phyloP scores from a whole-genome alignment of 2,329 filamentous ascomycete species.

The Penicillium janthinellum region DNA sequence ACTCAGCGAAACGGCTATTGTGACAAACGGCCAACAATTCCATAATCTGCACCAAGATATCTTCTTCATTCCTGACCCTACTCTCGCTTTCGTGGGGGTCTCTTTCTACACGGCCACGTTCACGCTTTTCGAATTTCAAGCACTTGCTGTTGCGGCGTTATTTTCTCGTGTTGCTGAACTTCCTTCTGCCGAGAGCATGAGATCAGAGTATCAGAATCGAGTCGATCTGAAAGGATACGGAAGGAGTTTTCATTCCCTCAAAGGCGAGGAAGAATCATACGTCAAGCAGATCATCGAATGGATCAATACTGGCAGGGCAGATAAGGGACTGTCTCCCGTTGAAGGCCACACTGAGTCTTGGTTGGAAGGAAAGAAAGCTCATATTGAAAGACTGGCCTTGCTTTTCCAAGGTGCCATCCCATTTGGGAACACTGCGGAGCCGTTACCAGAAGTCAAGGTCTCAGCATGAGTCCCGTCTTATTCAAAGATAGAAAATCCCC shows the following conservation, averaged over 20 bases:
- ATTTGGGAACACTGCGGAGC: conserved; percentile 6
- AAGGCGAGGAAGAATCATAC: conserved; percentile 38
- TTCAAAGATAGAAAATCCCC: neutral
- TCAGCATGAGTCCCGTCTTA: neutral
- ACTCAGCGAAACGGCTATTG: conserved; percentile 57
- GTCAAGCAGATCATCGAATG: conserved; percentile 38
- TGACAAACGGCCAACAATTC: conserved; percentile 64
- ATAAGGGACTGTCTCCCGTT: conserved; percentile 24
- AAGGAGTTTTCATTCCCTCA: conserved; percentile 42
- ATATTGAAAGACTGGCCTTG: conserved; percentile 26
- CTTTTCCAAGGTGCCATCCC: conserved; percentile 18
- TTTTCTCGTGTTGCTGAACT: conserved; percentile 55
- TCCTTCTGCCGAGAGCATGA: conserved; percentile 47
- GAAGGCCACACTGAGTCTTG: conserved; percentile 37
- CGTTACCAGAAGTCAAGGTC: conserved; percentile 6
- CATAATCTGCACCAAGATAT: conserved; percentile 73
- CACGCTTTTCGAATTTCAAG: conserved; percentile 70
- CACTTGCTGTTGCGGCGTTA: conserved; percentile 61
- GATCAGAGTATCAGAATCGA: conserved; percentile 33
- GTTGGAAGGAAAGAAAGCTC: conserved; percentile 30
- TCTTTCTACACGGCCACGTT: conserved; percentile 69
- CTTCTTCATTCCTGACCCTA: conserved; percentile 69
- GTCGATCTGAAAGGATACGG: conserved; percentile 33
- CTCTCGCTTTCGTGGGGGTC: conserved; percentile 64
- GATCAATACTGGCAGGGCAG: conserved; percentile 33